Base-by-base conservation (phyloP, 257 asterid species). In the Jaltomata sinuosa region DNA sequence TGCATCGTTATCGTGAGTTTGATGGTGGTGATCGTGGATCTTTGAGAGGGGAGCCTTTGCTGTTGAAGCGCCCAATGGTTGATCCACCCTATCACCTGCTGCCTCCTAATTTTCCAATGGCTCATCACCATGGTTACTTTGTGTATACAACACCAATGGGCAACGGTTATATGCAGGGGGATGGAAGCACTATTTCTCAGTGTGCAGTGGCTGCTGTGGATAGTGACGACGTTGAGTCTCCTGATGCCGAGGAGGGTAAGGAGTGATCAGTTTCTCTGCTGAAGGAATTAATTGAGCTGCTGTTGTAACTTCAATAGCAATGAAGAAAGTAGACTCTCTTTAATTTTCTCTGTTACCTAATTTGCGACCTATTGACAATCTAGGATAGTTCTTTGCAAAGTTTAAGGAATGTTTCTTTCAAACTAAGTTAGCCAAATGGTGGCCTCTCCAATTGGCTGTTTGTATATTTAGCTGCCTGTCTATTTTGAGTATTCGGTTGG, bases 1-100 rank as follows among this genome's bases (percentile, higher is more conserved):
- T 96, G 8, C 97, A 93, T 84, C 97, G 99, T 27, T 91, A 92
- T 87, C 93, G 98, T 1, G 98, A 94, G 89, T 86, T 85, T 34
- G 99, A 95, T 7, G 94, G 97, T 0, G 95, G 93, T 2, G 99
- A 92, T 4, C 93, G 95, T 2, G 97, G 94, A 68, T 89, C 94
- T 0, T 61, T 92, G 40, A 86, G 92, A 81, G 89, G 91, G 29
- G 97, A 93, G 72, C 93, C 95, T 1, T 12, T 29, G 8, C 38
- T 87, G 78, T 85, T 92, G 76, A 95, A 90, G 91, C 87, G 96
- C 86, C 53, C 87, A 18, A 12, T 82, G 84, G 85, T 86, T 1
- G 94, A 93, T 57, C 93, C 88, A 3, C 79, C 83, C n/a, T 76
- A 64, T 2, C 87, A 91, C 38, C 9, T 27, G 0, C 83, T 87